Evolutionary conservation across 345 rosid genomes (phyloP).

Genomic region (Gossypium turneri): DNA sequence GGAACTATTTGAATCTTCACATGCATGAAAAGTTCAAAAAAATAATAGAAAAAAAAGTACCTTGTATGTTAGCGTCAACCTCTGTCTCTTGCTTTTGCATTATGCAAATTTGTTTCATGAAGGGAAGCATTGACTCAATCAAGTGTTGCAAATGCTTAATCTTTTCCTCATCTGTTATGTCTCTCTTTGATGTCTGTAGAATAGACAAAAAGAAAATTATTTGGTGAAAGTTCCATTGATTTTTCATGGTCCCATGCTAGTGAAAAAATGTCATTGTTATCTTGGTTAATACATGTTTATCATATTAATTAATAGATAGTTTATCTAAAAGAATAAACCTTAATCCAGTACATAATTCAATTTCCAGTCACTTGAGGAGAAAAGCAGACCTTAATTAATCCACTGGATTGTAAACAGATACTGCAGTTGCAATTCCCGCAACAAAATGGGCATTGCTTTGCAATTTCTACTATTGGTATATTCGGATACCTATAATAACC

Average conservation of each 20-base stretch:
- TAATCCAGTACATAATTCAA: background rate
- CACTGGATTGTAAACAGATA: conserved; percentile 60
- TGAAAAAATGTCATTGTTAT: background rate
- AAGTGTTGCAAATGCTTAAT: conserved; percentile 48
- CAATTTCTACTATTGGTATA: conserved; percentile 46
- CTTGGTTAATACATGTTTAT: background rate
- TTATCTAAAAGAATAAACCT: background rate
- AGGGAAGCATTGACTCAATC: conserved; percentile 53
- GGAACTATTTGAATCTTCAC: conserved; percentile 2
- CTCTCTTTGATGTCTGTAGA: conserved; percentile 54
- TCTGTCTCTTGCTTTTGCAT: conserved; percentile 52
- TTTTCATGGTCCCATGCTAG: background rate
- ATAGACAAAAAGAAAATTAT: conserved; percentile 11
- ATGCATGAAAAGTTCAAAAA: background rate
- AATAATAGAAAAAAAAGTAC: conserved; percentile 24
- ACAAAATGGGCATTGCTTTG: conserved; percentile 69
- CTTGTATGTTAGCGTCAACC: conserved; percentile 54
- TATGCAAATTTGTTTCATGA: conserved; percentile 43
- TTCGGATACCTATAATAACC: conserved; percentile 63
- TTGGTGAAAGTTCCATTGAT: background rate
- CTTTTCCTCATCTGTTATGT: conserved; percentile 40
- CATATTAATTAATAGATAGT: background rate
- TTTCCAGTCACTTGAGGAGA: background rate
- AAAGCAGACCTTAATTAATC: conserved; percentile 51
- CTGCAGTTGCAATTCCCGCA: conserved; percentile 77